Evolutionary conservation across 768 basidiomycete species (phyloP).

Genomic region (Amylocystis lapponica): DNA sequence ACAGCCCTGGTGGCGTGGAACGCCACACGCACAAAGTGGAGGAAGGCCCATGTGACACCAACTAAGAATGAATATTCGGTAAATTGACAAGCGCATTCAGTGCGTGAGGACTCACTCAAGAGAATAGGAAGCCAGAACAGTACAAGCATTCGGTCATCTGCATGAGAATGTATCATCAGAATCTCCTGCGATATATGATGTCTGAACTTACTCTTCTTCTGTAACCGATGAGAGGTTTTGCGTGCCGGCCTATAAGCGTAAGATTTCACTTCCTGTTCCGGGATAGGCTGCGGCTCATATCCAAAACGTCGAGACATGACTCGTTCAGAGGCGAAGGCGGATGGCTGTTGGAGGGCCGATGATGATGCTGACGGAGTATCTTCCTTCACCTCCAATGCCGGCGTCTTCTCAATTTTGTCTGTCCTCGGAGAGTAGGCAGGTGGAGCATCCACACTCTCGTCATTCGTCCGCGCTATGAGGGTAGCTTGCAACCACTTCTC

Average conservation of each 20-base stretch:
- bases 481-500: constrained; percentile 67
- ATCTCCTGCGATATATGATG: neutral
- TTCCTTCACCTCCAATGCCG: constrained; percentile 10
- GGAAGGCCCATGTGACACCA: constrained; percentile 28
- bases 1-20: constrained; percentile 20
- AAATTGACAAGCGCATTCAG: neutral
- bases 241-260: constrained; percentile 41
- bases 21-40: constrained; percentile 24
- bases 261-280: constrained; percentile 64
- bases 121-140: constrained; percentile 86
- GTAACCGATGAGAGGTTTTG: constrained; percentile 41
- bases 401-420: too few species aligned
- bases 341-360: constrained; percentile 3
- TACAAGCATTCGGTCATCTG: constrained; percentile 82
- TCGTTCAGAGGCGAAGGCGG: constrained; percentile 23
- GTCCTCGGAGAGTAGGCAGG: constrained; percentile 69
- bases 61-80: constrained; percentile 11
- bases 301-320: constrained; percentile 35
- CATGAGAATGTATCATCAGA: neutral
- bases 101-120: constrained; percentile 46
- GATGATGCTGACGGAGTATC: neutral
- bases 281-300: constrained; percentile 40
- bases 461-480: constrained; percentile 39
- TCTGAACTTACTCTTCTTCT: constrained; percentile 61
- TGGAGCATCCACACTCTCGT: constrained; percentile 50